These are phyloP conservation scores for Anacardium occidentale DNA, from an alignment of 345 rosid genomes.

Conservation along the genomic window DNA sequence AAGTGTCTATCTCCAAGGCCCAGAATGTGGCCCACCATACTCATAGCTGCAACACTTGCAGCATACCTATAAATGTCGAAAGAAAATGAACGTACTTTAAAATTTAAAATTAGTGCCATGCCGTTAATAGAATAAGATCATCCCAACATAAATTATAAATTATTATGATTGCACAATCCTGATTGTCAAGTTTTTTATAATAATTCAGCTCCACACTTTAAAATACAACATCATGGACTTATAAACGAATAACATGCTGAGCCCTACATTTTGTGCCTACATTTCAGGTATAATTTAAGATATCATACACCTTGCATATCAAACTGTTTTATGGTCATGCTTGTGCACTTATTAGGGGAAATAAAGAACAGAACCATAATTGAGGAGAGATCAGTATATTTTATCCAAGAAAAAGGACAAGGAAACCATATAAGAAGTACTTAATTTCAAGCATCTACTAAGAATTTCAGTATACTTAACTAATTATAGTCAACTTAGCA, in stretches of 20 bases:
- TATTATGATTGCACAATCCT: neutral
- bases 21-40: conserved; percentile 89
- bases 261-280: neutral
- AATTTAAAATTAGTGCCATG: neutral
- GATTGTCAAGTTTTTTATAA: neutral
- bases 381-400: neutral
- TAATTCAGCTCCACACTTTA: neutral
- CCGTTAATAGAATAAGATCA: neutral
- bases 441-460: neutral
- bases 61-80: conserved; percentile 60
- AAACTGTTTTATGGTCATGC: neutral
- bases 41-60: conserved; percentile 94
- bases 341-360: neutral
- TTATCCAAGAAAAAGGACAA: conserved; percentile 7
- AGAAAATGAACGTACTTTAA: conserved; percentile 1
- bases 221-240: neutral
- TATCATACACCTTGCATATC: neutral
- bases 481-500: neutral
- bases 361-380: neutral
- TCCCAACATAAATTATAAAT: neutral
- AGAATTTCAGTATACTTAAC: neutral
- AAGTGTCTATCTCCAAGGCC: conserved; percentile 95
- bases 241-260: neutral
- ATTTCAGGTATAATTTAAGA: neutral
- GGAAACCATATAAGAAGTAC: neutral